Evolutionary conservation across 176 grass and related monocot species (phyloP), one percentile per base, ranked within the genome.

Genomic region (bread wheat (Triticum aestivum)): DNA sequence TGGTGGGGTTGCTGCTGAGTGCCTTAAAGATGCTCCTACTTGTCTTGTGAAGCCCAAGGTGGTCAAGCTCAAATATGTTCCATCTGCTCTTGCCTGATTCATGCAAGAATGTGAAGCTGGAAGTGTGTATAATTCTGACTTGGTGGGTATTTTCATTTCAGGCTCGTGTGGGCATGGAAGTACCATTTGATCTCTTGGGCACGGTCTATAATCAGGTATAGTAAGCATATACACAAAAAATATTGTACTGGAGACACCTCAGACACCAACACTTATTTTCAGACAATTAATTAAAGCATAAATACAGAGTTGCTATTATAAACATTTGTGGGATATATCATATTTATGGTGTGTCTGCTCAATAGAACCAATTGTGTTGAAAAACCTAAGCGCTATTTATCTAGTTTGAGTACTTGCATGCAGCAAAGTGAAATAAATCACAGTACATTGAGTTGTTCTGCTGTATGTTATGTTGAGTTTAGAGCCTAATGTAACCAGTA

Each of bases 11-110:
- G 92, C 97, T 88, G 91, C 92, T 87, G 92, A 96, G 81, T 96
- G 94, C 58, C 88, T 99, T 42, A 99, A 94, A 89, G 90, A 88
- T 81, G 94, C 92, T 86, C 78, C 84, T 61, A 98, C 94, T 87
- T 90, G 87, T 89, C 81, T 94, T 75, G 87, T 99, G 72, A 99
- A 96, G 81, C 97, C 97, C 69, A 96, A 99, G 87, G 97, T 99
- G 67, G 20, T 71, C 1, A 66, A 58, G 62, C 39, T 73, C 17
- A 59, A 66, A 61, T 83, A 8, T 66, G 20, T 56, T 21, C 15
- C 14, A 21, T 86, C 6, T 83, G 3, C 38, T 83, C 73, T 89
- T 84, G 1, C 61, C 66, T 89, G 62, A 35, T 81, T 62, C 21
- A 72, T 79, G 23, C 75, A 80, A 78, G 42, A 84, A 78, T 29